Evolutionary conservation across 2,329 filamentous ascomycete genomes (phyloP), one percentile per base, ranked within the genome.

Genomic region (Ophiocordyceps camponoti-leonardi): DNA sequence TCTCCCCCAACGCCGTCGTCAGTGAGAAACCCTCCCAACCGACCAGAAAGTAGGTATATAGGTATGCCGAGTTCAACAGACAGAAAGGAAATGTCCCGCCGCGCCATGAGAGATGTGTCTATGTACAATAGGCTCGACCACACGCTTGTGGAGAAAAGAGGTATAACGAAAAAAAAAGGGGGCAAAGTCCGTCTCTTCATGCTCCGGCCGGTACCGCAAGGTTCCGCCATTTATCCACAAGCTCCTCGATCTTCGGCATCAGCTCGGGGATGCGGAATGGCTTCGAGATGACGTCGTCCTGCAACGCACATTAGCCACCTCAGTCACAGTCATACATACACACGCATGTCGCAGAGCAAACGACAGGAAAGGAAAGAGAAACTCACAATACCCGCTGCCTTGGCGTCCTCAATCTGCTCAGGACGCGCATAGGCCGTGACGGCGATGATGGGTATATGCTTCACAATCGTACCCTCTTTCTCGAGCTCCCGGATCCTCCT

Each of bases 371-470:
- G 11, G 3, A 23, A 13, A 20, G 6, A 41, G 13, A 22, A 39
- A n/a, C 75, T 67, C 63, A 81, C 80, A 66, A 88, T 86, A 35
- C 83, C 83, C 20, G 81, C 80, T 46, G 73, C 69, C 56, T 83
- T 74, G 45, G 84, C 83, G 51, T 73, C 78, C 51, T 75, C 71
- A 48, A 86, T 80, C 61, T 88, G 83, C 64, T 86, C 81, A 5
- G 75, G 73, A 56, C 84, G 69, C 35, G 82, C 83, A 60, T 88
- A 88, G 2, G 84, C 84, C 35, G 83, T 88, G n/a, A 84, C 81
- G n/a, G 80, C 82, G 52, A 86, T 83, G 52, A 86, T 83, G 2
- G 82, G 81, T n/a, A 86, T 75, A 54, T 85, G 81, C 44, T 68
- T 65, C 18, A 71, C 67, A 43, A 84, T 72, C 30, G 69, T 73